phyloP scores from a whole-genome alignment of 495 filamentous ascomycete genomes.

The Talaromyces nanjingensis region DNA sequence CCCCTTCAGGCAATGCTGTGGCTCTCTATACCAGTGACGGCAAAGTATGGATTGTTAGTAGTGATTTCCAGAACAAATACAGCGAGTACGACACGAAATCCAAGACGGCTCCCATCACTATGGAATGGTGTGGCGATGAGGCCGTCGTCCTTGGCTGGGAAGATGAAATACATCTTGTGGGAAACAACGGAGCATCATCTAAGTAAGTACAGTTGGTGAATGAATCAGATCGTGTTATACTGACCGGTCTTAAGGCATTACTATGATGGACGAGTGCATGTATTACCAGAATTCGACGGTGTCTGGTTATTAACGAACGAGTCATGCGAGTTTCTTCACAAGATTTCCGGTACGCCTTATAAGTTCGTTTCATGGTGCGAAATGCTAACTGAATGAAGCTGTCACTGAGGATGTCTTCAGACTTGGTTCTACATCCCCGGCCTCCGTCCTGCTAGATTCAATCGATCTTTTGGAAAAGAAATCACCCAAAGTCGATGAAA shows the following conservation, averaged over 20 bases:
- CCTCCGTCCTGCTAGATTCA: slow-evolving; percentile 87
- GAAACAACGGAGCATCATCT: slow-evolving; percentile 69
- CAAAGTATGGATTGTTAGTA: slow-evolving; percentile 87
- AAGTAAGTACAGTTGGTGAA: slow-evolving; percentile 32
- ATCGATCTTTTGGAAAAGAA: slow-evolving; percentile 86
- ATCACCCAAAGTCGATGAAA: slow-evolving; percentile 94
- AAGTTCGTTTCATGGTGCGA: neutral
- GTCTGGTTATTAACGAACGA: slow-evolving; percentile 83
- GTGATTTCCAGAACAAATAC: slow-evolving; percentile 84
- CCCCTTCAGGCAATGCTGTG: slow-evolving; percentile 82
- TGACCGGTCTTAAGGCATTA: slow-evolving; percentile 52
- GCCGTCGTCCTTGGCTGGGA: slow-evolving; percentile 94
- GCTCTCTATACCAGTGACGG: slow-evolving; percentile 80
- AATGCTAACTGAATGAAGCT: slow-evolving; percentile 32
- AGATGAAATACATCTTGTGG: slow-evolving; percentile 94
- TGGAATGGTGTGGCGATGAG: slow-evolving; percentile 96
- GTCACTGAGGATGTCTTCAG: slow-evolving; percentile 84
- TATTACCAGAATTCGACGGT: slow-evolving; percentile 84
- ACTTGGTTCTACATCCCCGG: slow-evolving; percentile 76
- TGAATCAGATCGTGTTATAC: neutral
- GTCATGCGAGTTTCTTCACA: slow-evolving; percentile 91
- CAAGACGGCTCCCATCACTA: slow-evolving; percentile 75
- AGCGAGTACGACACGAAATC: slow-evolving; percentile 88
- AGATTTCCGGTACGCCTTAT: slow-evolving; percentile 55
- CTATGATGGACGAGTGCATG: slow-evolving; percentile 85